These are phyloP conservation scores for Talinum fruticosum DNA, from an alignment of 148 eudicot species.

Conservation along the genomic window DNA sequence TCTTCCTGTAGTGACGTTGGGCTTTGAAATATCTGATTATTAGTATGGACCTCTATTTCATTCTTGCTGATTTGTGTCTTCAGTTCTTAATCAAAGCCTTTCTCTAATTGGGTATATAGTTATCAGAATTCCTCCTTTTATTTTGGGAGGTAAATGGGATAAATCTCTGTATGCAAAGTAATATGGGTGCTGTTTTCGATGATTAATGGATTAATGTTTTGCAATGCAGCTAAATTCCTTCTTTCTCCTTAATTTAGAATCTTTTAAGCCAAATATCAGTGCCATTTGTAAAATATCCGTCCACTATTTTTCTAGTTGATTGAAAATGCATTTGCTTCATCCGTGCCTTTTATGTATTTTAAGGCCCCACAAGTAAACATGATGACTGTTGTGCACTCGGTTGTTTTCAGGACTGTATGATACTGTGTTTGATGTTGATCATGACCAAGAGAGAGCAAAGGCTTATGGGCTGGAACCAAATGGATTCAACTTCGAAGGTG, in stretches of 20 bases:
- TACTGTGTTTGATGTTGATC: constrained; percentile 89
- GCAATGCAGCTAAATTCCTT: background rate
- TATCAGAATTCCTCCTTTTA: background rate
- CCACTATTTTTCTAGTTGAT: background rate
- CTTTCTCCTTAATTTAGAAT: background rate
- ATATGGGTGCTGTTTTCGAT: background rate
- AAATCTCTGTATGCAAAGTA: background rate
- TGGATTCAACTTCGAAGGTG: constrained; percentile 94
- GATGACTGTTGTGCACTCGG: background rate
- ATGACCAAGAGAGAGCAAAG: constrained; percentile 88
- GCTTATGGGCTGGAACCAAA: constrained; percentile 85
- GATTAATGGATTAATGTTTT: background rate
- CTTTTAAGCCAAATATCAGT: background rate
- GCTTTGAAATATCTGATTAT: background rate
- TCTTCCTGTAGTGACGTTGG: background rate
- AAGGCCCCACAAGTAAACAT: background rate
- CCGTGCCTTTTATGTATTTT: background rate
- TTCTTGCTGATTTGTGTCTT: background rate
- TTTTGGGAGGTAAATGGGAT: background rate
- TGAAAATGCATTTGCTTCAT: background rate
- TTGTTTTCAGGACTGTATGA: constrained; percentile 71
- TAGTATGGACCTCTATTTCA: background rate
- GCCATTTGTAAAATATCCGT: background rate
- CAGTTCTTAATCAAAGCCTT: background rate
- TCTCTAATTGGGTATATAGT: background rate